These are phyloP conservation scores for Aspergillus brunneoviolaceus DNA, from an alignment of 2,329 filamentous ascomycete species.

Conservation along the genomic window DNA sequence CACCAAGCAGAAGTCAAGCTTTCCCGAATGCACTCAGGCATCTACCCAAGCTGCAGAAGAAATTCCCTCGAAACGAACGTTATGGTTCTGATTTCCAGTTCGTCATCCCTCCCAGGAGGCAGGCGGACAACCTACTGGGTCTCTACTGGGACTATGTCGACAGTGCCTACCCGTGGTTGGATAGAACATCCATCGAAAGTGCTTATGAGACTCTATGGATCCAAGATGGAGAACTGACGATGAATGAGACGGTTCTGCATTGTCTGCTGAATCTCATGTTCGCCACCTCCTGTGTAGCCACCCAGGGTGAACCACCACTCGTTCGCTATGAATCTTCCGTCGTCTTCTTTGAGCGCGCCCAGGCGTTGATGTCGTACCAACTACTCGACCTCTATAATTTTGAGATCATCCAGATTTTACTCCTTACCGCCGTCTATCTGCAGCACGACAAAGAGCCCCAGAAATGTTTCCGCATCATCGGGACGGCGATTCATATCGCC, in stretches of 20 bases:
- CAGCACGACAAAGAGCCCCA: neutral
- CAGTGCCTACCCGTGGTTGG: neutral
- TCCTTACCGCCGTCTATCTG: neutral
- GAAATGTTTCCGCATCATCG: constrained; percentile 1
- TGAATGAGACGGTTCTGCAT: constrained; percentile 15
- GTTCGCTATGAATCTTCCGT: neutral
- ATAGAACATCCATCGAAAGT: neutral
- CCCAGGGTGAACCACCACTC: constrained; percentile 7
- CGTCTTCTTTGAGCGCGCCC: neutral
- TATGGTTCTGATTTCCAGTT: neutral
- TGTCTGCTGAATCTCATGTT: constrained; percentile 18
- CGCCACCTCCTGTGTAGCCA: constrained; percentile 13
- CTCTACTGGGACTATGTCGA: constrained; percentile 2
- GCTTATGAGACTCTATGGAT: constrained; percentile 1
- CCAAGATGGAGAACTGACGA: constrained; percentile 2
- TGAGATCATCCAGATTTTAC: neutral
- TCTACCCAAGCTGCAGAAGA: neutral
- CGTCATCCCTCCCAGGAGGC: neutral
- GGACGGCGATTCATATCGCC: neutral
- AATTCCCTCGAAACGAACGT: too few species aligned
- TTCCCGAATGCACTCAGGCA: neutral
- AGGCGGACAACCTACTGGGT: neutral
- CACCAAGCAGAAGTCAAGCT: neutral
- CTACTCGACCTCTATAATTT: constrained; percentile 1
- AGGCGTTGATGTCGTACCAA: neutral